Conservation (phyloP, 163 green algal genomes). For the Scenedesmus sp. region DNA sequence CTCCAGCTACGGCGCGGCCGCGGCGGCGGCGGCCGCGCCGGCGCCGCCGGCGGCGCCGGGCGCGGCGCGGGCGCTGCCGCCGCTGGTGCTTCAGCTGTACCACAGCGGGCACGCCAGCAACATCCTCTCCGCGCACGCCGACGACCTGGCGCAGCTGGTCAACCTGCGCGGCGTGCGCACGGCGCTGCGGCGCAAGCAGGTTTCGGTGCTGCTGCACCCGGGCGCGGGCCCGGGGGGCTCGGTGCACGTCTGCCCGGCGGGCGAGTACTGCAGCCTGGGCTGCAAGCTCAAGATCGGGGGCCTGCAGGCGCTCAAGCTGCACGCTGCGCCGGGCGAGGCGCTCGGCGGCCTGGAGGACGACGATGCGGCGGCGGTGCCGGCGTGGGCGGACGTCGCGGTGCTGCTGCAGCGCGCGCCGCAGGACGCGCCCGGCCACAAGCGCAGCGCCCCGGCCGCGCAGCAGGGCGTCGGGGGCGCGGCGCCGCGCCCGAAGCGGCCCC, state of each 20-base stretch:
- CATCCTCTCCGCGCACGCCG: not conserved
- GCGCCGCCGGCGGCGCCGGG: not conserved
- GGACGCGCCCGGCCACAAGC: too few relatives aligned
- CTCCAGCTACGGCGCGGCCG: not conserved
- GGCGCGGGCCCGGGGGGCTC: too few relatives aligned
- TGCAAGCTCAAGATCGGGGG: slow-evolving; percentile 12
- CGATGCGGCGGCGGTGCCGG: too few relatives aligned
- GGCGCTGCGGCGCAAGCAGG: not conserved
- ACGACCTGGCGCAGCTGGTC: not conserved
- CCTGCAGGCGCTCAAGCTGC: not conserved
- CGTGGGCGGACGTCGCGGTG: too few relatives aligned
- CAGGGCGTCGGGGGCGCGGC: too few relatives aligned
- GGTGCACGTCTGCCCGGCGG: not conserved
- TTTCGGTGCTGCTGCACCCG: slow-evolving; percentile 9
- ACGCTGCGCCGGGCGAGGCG: too few relatives aligned
- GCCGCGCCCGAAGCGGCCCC: too few relatives aligned
- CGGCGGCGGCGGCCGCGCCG: not conserved
- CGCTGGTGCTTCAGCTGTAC: slow-evolving; percentile 4
- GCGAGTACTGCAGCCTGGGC: not conserved
- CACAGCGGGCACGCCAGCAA: not conserved
- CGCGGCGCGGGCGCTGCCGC: not conserved
- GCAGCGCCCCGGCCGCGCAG: too few relatives aligned
- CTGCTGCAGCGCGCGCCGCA: too few relatives aligned
- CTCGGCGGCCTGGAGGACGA: too few relatives aligned
- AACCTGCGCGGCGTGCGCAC: not conserved